Percentiles rank a stretch among this genome's conserved stretches.
Conservation (phyloP, 2,329 filamentous ascomycete species). For the Ceratocystis cubensis region DNA sequence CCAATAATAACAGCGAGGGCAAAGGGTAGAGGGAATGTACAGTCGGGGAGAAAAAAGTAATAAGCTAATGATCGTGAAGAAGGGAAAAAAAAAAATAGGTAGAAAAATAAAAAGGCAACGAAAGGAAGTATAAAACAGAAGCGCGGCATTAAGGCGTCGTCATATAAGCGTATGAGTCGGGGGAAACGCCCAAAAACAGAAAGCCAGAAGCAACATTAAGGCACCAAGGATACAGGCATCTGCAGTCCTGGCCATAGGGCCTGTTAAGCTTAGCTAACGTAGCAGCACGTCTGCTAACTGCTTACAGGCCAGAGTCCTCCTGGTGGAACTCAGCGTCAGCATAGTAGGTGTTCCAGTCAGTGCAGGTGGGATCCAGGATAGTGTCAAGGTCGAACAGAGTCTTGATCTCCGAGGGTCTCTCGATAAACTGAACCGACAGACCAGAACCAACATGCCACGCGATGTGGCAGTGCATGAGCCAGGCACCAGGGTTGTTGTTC, state of each 20-base stretch:
- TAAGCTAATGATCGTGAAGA: not conserved
- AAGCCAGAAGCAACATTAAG: not conserved
- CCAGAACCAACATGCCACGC: conserved; percentile 45
- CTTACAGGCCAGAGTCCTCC: conserved; percentile 22
- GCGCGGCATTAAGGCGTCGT: not conserved
- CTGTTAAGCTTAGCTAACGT: not conserved
- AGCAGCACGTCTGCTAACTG: not conserved
- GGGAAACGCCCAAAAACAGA: not conserved
- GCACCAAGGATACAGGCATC: not conserved
- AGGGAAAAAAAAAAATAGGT: not conserved
- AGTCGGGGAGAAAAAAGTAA: not conserved
- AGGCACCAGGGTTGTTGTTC: conserved; percentile 39
- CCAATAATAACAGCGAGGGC: not conserved
- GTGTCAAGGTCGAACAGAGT: conserved; percentile 18
- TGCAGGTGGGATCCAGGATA: conserved; percentile 20
- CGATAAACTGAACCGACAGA: conserved; percentile 40
- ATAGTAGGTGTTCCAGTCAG: conserved; percentile 21
- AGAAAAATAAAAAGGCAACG: not conserved
- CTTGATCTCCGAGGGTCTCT: conserved; percentile 21
- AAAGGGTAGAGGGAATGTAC: not conserved
- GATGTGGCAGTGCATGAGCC: conserved; percentile 44
- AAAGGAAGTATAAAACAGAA: not conserved
- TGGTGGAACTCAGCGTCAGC: conserved; percentile 20
- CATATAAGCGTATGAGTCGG: not conserved
- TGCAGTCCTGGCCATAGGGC: not conserved